phyloP scores from a whole-genome alignment of 768 basidiomycete genomes.

The Vishniacozyma victoriae region DNA sequence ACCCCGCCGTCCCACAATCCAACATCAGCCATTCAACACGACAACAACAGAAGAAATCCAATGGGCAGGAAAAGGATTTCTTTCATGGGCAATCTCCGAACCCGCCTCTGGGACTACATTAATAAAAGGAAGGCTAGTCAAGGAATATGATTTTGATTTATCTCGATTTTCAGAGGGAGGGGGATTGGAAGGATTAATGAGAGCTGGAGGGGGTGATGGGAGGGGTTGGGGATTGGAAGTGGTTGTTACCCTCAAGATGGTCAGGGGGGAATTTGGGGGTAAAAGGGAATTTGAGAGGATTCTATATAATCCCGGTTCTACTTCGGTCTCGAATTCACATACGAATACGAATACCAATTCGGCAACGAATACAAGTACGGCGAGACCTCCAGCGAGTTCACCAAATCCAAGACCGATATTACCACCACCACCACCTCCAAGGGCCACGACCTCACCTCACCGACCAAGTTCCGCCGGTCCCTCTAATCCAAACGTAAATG shows the following conservation, averaged over 20 bases:
- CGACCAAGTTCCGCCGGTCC: background rate
- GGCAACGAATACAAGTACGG: slow-evolving; percentile 1
- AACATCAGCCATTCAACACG: slow-evolving; percentile 9
- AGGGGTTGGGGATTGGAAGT: slow-evolving; percentile 42
- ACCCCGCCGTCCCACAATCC: slow-evolving; percentile 1
- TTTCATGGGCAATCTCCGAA: slow-evolving; percentile 36
- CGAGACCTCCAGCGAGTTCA: slow-evolving; percentile 3
- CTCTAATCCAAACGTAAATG: background rate
- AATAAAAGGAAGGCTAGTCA: slow-evolving; percentile 27
- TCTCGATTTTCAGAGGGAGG: slow-evolving; percentile 16
- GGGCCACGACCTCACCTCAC: slow-evolving; percentile 7
- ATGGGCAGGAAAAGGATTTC: slow-evolving; percentile 38
- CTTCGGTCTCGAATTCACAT: no score
- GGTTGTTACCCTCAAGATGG: slow-evolving; percentile 21
- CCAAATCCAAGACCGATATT: slow-evolving; percentile 4
- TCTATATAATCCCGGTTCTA: slow-evolving; percentile 8
- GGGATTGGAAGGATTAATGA: slow-evolving; percentile 37
- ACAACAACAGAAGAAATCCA: background rate
- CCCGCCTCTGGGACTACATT: slow-evolving; percentile 19
- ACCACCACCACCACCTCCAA: slow-evolving; percentile 3
- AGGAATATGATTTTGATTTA: slow-evolving; percentile 27
- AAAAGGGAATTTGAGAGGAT: slow-evolving; percentile 34
- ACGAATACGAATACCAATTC: background rate
- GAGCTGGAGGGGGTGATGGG: background rate
- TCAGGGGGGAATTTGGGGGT: slow-evolving; percentile 24